A percentile compares a stretch with the other conserved stretches of the same genome.
These are phyloP conservation scores for Apostasia ramifera DNA, from an alignment of 106 monocot genomes.

Conservation along the genomic window DNA sequence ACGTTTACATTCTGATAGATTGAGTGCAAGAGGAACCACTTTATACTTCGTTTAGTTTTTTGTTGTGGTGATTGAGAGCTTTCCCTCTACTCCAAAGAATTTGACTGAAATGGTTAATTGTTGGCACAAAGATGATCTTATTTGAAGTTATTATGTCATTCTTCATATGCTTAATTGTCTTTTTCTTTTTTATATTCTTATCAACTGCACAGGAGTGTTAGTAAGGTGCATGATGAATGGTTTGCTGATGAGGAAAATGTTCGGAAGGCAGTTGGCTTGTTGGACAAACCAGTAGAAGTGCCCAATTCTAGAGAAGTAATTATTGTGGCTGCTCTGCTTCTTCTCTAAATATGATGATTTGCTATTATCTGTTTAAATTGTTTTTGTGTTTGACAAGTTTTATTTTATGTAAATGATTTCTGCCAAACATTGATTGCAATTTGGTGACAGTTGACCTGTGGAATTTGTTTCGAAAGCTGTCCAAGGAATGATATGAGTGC, in stretches of 20 bases:
- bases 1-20: no score
- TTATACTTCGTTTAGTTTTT: no score
- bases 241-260: constrained; percentile 80
- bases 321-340: not conserved
- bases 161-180: not conserved
- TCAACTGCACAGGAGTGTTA: constrained; percentile 51
- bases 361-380: not conserved
- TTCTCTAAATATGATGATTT: not conserved
- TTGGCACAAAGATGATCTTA: no score
- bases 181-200: not conserved
- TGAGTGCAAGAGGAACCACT: no score
- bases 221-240: constrained; percentile 88
- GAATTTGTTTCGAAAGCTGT: constrained; percentile 90
- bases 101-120: no score
- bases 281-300: constrained; percentile 49
- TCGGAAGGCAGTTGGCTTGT: constrained; percentile 60
- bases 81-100: no score
- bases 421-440: not conserved
- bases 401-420: not conserved
- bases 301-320: constrained; percentile 49
- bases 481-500: constrained; percentile 46
- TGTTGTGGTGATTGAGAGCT: no score
- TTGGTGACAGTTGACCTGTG: constrained; percentile 76
- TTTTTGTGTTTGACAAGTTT: not conserved
- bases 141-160: not conserved